Base-by-base conservation (phyloP, 2,329 filamentous ascomycete species). In the Ilyonectria sp. region DNA sequence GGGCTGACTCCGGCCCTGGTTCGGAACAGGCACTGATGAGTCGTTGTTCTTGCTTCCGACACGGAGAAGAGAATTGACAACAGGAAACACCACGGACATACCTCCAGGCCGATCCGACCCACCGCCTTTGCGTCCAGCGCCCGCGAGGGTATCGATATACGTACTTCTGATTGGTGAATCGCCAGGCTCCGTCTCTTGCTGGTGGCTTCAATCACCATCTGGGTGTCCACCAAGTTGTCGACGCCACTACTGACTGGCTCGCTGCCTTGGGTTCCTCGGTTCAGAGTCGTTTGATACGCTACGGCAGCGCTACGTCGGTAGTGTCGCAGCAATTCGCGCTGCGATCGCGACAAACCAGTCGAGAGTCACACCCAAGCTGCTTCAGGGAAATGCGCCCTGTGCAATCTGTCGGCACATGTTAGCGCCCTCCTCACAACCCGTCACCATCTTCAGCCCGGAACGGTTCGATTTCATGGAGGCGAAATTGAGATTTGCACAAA, bases 401-500 rank as follows among this genome's bases (percentile, higher is more conserved):
- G 23, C 49, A 65, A 60, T 47, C 65, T 68, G 57, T 63, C 66
- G 69, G 59, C 50, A 62, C 65, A 50, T 71, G 64, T 65, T 68
- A 65, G 65, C 52, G 60, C 53, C 46, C 40, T 57, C 26, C 56
- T 55, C 35, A 13, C 60, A 70, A 59, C 66, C 72, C 65, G 70
- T 70, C 69, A 69, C 60, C 57, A 63, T 69, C 65, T 44, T 63
- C 59, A 49, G 52, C 37, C 54, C 43, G 50, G 50, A 64, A 50
- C 55, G 49, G 49, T 60, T 60, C 67, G 64, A 56, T 47, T 68
- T 58, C 54, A 50, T 54, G 37, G 63, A 72, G 67, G 71, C 68
- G 71, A 75, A 54, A 75, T 74, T 73, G 64, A 44, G 70, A 73
- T 73, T 71, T 70, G 49, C 73, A 63, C 59, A 50, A 54, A 54